Conservation (phyloP, 331 rosid genomes). For the Spiraea crenata region DNA sequence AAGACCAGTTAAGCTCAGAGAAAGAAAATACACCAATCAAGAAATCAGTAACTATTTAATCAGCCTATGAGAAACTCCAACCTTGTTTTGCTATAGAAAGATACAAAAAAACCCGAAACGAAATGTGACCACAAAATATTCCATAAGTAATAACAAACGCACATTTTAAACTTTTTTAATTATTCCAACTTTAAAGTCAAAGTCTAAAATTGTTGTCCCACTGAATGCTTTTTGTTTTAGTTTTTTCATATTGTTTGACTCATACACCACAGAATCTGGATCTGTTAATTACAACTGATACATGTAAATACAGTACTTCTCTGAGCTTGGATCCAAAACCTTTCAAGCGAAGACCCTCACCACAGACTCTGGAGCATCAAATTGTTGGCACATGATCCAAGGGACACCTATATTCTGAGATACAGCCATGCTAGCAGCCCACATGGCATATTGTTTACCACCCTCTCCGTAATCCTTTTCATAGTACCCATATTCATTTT, state of each 20-base stretch:
- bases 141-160: neutral
- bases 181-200: neutral
- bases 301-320: neutral
- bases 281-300: neutral
- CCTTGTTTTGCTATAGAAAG: neutral
- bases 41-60: neutral
- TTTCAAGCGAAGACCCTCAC: slow-evolving; percentile 35
- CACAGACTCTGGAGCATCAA: slow-evolving; percentile 95
- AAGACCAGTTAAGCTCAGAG: too few relatives aligned
- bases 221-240: neutral
- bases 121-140: neutral
- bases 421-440: slow-evolving; percentile 96
- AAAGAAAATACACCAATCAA: neutral
- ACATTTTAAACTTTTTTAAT: neutral
- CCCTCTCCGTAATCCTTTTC: slow-evolving; percentile 74
- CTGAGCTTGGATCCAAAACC: neutral
- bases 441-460: slow-evolving; percentile 76
- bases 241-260: neutral
- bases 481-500: slow-evolving; percentile 87
- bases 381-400: slow-evolving; percentile 98
- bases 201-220: neutral
- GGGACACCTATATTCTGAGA: slow-evolving; percentile 81
- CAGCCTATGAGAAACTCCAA: neutral
- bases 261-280: slow-evolving; percentile 1
- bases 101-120: neutral